Evolutionary conservation across 768 basidiomycete species (phyloP), one percentile per base, ranked within the genome.

Genomic region (Tubosaeta brunneosetosa): DNA sequence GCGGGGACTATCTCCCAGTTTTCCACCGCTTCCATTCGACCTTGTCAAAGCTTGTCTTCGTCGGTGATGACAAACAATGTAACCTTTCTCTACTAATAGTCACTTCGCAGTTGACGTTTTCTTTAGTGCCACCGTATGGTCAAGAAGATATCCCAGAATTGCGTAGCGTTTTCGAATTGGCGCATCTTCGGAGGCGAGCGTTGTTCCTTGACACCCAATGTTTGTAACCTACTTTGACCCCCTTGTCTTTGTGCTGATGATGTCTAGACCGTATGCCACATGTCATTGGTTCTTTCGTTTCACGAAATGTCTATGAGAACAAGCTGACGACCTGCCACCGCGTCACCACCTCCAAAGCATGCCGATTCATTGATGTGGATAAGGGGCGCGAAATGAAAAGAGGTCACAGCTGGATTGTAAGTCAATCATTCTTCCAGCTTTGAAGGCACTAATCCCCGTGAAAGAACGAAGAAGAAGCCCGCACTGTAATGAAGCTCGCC

Each of bases 261-360:
- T 16, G 41, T 46, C 22, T 52, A 92, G 91, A 92, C 59, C 84
- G 91, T 5, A 89, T 92, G 87, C 90, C 90, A 36, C 79, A 81
- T 55, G 76, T 85, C 52, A 82, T 91, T 68, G 86, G 88, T 36
- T 60, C 66, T 4, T 82, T 90, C 43, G 86, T 92, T 25, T 92
- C 89, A 7, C 60, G 70, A 44, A 68, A 73, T 10, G 75, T 92
- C 14, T 92, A 92, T 72, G 65, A 77, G 25, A 63, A 68, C 6
- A 68, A 79, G 58, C 81, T 92, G 32, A 63, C 66, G 11, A 89
- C 89, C 4, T 58, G 68, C 2, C 86, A 88, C 64, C 65, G 66
- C 32, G 64, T 77, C 33, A 67, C 58, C 3, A 61, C 74, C 40
- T 40, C 67, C 3, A 61, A 68, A 19, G 61, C 63, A 11, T 73